Base-by-base conservation (phyloP, 2,329 filamentous ascomycete species). In the Colletotrichum trifolii region DNA sequence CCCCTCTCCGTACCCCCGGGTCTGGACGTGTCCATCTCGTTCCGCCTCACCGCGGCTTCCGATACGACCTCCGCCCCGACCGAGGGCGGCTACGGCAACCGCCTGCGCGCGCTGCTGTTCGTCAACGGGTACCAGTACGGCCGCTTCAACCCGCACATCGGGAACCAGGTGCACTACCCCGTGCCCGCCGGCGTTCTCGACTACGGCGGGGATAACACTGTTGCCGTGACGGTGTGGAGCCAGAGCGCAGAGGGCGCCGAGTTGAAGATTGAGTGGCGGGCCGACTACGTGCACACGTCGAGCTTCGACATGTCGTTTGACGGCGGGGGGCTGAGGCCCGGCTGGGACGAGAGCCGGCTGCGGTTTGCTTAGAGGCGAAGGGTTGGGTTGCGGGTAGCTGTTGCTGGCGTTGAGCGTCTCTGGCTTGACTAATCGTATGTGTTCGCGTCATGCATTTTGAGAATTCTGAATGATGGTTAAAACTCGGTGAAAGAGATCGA, bases 91-190 rank as follows among this genome's bases (percentile, higher is more conserved):
- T 73, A 75, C 67, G 75, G 71, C 17, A 80, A 80, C 68, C 75
- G 72, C 15, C 68, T 80, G 3, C 80, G 87, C 10, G 84, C 82
- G 0, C 81, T 87, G 69, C 72, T 90, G 2, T 89, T 87, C 60
- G 82, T 89, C n/a, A 90, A 90, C 60, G 87, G 87, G 0, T 90
- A 89, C 69, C 87, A 89, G 70, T 89, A 87, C 68, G 87, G 84
- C 2, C 81, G 85, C 8, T 89, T 83, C 70, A 83, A 85, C 64
- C 86, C 87, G 0, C 81, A 84, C 54, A 86, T 90, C 43, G 88
- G 88, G 0, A 85, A 88, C 50, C 87, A 90, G 75, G 78, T 84
- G 13, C 77, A 81, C 13, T 90, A 87, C 69, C 87, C 87, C 1
- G 84, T 90, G 2, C 87, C 85, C 1, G 83, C 84, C 0, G 87